Conservation (phyloP, 352 stramenopile species). For the Phytopythium sindhum region DNA sequence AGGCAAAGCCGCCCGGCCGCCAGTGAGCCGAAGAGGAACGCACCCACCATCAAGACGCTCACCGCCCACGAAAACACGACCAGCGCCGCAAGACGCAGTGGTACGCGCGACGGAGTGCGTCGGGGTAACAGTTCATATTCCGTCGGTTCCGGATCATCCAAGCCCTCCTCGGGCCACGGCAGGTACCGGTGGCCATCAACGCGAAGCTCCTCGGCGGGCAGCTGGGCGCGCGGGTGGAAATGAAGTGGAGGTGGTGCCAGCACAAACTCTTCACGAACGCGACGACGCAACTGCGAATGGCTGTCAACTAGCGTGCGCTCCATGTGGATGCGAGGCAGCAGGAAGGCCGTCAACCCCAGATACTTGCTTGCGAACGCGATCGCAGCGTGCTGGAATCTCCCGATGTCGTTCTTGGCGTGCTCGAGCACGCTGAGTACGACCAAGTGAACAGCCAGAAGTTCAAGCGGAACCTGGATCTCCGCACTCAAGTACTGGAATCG, state of each 20-base stretch:
- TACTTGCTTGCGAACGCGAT: constrained; percentile 55
- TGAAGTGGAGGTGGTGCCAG: constrained; percentile 70
- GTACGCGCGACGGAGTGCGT: constrained; percentile 45
- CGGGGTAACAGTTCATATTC: constrained; percentile 74
- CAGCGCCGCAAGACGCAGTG: constrained; percentile 47
- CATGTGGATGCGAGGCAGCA: constrained; percentile 57
- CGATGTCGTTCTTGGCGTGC: constrained; percentile 84
- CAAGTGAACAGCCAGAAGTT: constrained; percentile 95
- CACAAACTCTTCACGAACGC: constrained; percentile 20
- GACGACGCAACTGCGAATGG: not conserved
- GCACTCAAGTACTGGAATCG: constrained; percentile 92
- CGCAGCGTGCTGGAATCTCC: constrained; percentile 63
- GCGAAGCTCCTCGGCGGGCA: constrained; percentile 67
- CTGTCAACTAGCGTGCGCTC: constrained; percentile 21
- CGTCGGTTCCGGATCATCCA: constrained; percentile 60
- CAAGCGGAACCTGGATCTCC: constrained; percentile 94
- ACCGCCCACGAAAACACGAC: constrained; percentile 56
- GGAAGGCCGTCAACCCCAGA: constrained; percentile 64
- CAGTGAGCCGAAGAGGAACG: constrained; percentile 65
- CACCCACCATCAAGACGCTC: constrained; percentile 54
- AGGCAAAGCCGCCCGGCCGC: constrained; percentile 66
- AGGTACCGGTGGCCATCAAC: constrained; percentile 74
- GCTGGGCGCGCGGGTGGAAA: constrained; percentile 70
- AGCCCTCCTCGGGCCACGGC: constrained; percentile 79
- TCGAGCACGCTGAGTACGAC: constrained; percentile 94